Conservation (phyloP, 768 basidiomycete species). For the Mycena rosella region DNA sequence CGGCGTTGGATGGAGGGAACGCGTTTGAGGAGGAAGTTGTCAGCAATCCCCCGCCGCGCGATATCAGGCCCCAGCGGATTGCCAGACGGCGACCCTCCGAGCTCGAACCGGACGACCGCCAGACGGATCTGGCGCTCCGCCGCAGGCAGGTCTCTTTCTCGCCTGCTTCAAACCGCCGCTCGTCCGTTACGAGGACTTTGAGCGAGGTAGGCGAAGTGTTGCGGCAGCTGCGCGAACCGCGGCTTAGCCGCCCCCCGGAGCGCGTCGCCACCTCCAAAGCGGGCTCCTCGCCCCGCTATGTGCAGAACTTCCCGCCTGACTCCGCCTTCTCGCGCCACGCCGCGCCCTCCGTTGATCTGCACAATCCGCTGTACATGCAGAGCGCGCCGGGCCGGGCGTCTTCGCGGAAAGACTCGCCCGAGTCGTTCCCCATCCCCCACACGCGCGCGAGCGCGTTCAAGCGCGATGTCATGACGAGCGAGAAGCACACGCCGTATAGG, state of each 20-base stretch:
- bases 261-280: constrained; percentile 16
- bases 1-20: constrained; percentile 22
- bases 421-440: constrained; percentile 17
- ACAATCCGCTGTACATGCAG: constrained; percentile 10
- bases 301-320: constrained; percentile 17
- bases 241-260: constrained; percentile 16
- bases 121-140: constrained; percentile 20
- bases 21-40: neutral
- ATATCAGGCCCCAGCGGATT: neutral
- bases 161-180: neutral
- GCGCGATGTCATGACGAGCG: constrained; percentile 5
- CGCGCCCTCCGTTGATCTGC: constrained; percentile 9
- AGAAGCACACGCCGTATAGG: constrained; percentile 26
- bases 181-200: neutral
- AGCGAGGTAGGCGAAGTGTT: constrained; percentile 2
- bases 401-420: constrained; percentile 14
- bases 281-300: constrained; percentile 3
- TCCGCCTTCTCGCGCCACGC: constrained; percentile 11
- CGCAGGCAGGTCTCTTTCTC: constrained; percentile 13
- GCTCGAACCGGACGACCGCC: constrained; percentile 20
- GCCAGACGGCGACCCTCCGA: constrained; percentile 10
- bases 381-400: neutral
- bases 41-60: constrained; percentile 28
- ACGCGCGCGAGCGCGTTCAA: constrained; percentile 22
- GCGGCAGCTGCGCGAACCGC: neutral